Percentiles rank a stretch among this genome's conserved stretches.
These are phyloP conservation scores for Pseudocercospora fuligena DNA, from an alignment of 2,329 filamentous ascomycete genomes.

Conservation along the genomic window DNA sequence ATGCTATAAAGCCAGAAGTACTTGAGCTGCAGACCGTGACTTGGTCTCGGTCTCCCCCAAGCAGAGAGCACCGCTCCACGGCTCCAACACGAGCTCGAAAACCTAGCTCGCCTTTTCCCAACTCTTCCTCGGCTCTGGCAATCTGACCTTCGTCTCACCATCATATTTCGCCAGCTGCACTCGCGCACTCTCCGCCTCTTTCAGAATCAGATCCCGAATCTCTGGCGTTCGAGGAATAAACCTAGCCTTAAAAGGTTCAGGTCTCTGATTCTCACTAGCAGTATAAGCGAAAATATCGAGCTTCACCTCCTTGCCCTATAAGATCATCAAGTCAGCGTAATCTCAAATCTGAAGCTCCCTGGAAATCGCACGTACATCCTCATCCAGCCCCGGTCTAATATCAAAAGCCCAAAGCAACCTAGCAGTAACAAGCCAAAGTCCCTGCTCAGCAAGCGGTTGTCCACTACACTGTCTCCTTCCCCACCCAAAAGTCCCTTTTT, in stretches of 20 bases:
- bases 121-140: background rate
- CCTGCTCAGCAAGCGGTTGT: constrained; percentile 15
- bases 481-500: constrained; percentile 20
- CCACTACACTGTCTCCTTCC: constrained; percentile 21
- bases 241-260: background rate
- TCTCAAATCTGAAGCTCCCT: too few relatives aligned
- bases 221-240: background rate
- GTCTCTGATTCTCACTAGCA: background rate
- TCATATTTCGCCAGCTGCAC: background rate
- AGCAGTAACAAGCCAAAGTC: constrained; percentile 9
- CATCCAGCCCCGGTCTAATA: background rate
- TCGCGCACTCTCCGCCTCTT: constrained; percentile 2
- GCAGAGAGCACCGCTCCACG: too few relatives aligned
- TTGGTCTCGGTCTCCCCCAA: too few relatives aligned
- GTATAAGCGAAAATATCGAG: constrained; percentile 15
- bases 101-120: background rate
- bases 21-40: too few relatives aligned
- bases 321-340: background rate
- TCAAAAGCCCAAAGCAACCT: constrained; percentile 16
- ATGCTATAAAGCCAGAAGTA: too few relatives aligned
- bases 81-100: too few relatives aligned
- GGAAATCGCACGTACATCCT: background rate
- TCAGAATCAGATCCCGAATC: background rate
- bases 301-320: background rate
- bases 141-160: constrained; percentile 4